Evolutionary conservation across 164 flowering plant species (phyloP).

Genomic region (Stephania cephalantha): DNA sequence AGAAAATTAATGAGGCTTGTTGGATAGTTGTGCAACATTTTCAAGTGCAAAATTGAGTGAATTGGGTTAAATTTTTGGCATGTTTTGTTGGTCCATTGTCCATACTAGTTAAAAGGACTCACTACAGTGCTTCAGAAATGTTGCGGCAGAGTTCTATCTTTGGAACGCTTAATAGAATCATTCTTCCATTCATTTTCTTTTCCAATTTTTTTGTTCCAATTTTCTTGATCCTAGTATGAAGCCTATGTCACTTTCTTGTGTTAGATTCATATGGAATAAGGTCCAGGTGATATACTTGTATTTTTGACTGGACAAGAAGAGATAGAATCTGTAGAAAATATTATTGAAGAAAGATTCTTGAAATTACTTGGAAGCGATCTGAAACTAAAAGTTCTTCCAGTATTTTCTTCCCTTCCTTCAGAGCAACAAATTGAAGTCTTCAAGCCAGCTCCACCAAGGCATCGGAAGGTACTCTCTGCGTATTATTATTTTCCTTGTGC

Average conservation of each 20-base stretch:
- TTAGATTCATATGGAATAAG: constrained; percentile 88
- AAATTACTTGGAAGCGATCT: constrained; percentile 50
- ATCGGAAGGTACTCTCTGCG: constrained; percentile 59
- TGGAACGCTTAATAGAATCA: neutral
- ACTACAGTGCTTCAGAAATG: neutral
- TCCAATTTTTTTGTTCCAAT: neutral
- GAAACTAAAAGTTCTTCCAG: constrained; percentile 53
- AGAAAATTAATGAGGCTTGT: too few species aligned
- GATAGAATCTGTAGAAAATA: constrained; percentile 83
- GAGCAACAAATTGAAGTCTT: constrained; percentile 85
- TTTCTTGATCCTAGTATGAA: neutral
- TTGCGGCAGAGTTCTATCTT: neutral
- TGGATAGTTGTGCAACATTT: too few species aligned
- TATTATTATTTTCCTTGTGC: neutral
- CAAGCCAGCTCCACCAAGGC: constrained; percentile 66
- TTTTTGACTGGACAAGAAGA: constrained; percentile 92
- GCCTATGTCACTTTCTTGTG: neutral
- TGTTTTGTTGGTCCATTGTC: neutral
- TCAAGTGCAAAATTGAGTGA: neutral
- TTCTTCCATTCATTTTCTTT: neutral
- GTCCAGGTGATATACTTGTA: constrained; percentile 27
- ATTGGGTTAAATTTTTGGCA: neutral
- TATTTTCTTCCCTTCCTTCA: constrained; percentile 89
- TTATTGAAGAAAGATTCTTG: constrained; percentile 44
- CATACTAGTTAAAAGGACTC: neutral